phyloP scores from a whole-genome alignment of 1,139 yeast genomes.

The Geotrichum carabidarum region DNA sequence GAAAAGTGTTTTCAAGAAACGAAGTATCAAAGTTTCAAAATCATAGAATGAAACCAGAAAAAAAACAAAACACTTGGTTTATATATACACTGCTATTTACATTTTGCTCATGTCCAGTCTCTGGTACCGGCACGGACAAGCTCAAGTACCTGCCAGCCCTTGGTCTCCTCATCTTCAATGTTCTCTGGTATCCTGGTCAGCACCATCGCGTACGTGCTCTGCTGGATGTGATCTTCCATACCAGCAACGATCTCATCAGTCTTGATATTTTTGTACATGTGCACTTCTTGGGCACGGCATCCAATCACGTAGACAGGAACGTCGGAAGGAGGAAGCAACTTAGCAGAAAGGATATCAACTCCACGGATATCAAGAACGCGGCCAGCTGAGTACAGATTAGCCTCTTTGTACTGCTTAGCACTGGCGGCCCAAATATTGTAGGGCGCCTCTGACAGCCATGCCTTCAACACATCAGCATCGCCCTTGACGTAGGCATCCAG shows the following conservation, averaged over 20 bases:
- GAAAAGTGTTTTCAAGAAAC: slow-evolving; percentile 26
- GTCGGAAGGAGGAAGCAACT: slow-evolving; percentile 84
- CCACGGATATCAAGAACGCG: slow-evolving; percentile 91
- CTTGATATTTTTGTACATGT: slow-evolving; percentile 79
- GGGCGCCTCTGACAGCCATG: slow-evolving; percentile 97
- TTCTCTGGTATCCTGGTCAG: slow-evolving; percentile 90
- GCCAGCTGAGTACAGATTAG: slow-evolving; percentile 88
- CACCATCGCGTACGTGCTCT: slow-evolving; percentile 94
- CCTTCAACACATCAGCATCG: slow-evolving; percentile 73
- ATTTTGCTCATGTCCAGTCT: slow-evolving; percentile 58
- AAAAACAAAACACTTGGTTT: slow-evolving; percentile 1
- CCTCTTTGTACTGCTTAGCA: slow-evolving; percentile 87
- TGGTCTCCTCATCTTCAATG: slow-evolving; percentile 82
- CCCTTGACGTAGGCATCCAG: slow-evolving; percentile 94
- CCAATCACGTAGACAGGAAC: slow-evolving; percentile 90
- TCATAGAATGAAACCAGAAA: slow-evolving; percentile 1
- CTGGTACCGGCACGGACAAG: slow-evolving; percentile 93
- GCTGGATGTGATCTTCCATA: slow-evolving; percentile 84
- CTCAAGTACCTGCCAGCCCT: slow-evolving; percentile 96
- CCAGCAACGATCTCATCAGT: slow-evolving; percentile 97
- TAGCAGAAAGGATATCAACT: slow-evolving; percentile 86
- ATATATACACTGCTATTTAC: slow-evolving; percentile 10
- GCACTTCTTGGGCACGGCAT: slow-evolving; percentile 95
- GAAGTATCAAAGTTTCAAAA: slow-evolving; percentile 19
- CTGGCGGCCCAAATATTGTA: slow-evolving; percentile 91